Evolutionary conservation across 225 moss, liverwort and hornwort species (phyloP).

Genomic region (Antitrichia curtipendula): DNA sequence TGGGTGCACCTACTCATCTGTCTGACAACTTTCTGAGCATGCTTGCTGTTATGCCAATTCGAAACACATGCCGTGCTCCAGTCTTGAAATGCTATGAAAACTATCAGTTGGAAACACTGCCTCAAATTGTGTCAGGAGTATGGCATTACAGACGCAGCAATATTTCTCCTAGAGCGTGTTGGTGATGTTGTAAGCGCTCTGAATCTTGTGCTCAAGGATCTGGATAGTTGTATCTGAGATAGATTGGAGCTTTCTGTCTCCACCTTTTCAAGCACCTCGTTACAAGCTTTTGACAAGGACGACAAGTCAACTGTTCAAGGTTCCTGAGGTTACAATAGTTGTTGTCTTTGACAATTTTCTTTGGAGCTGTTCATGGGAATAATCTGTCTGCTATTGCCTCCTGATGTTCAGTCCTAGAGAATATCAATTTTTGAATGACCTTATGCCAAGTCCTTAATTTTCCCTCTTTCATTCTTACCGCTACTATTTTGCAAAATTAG

Average conservation of each 20-base stretch:
- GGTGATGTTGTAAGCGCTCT: constrained; percentile 79
- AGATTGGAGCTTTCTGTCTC: constrained; percentile 49
- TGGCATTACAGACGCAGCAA: constrained; percentile 83
- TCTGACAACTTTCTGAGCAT: neutral
- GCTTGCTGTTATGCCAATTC: constrained; percentile 86
- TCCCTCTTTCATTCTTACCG: neutral
- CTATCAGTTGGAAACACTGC: constrained; percentile 68
- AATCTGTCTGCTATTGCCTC: neutral
- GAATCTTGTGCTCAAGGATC: constrained; percentile 61
- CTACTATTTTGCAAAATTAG: neutral
- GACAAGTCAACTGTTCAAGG: constrained; percentile 21
- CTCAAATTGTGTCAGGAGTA: constrained; percentile 78
- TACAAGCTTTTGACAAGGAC: constrained; percentile 15
- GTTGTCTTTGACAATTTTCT: neutral
- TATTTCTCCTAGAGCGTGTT: constrained; percentile 81
- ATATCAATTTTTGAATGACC: neutral
- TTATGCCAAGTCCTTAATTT: neutral
- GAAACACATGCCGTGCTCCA: constrained; percentile 62
- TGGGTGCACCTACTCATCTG: neutral
- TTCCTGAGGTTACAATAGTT: constrained; percentile 30
- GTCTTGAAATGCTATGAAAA: constrained; percentile 72
- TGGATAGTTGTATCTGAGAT: constrained; percentile 41
- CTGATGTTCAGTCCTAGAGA: neutral
- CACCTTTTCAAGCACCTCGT: constrained; percentile 16
- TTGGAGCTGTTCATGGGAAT: neutral